These are phyloP conservation scores for Scleromitrula shiraiana DNA, from an alignment of 2,329 filamentous ascomycete species.

Conservation along the genomic window DNA sequence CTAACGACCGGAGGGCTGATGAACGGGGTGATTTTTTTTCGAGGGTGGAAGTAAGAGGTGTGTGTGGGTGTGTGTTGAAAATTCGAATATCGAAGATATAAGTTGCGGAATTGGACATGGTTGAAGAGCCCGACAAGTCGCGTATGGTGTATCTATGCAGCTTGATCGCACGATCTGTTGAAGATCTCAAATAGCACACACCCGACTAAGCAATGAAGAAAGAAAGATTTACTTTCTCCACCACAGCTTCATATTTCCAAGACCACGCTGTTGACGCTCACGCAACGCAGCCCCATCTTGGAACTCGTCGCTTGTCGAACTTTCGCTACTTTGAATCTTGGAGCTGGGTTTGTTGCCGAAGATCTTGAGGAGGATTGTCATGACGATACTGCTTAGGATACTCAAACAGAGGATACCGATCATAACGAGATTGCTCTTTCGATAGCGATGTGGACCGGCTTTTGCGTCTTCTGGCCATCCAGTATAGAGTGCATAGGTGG, in stretches of 20 bases:
- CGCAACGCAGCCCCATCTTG: slow-evolving; percentile 54
- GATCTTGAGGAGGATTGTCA: slow-evolving; percentile 57
- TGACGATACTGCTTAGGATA: slow-evolving; percentile 61
- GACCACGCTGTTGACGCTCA: slow-evolving; percentile 51
- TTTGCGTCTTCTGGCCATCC: slow-evolving; percentile 73
- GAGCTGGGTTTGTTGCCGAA: slow-evolving; percentile 46
- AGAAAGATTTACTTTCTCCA: slow-evolving; percentile 19
- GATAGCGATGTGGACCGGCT: slow-evolving; percentile 63
- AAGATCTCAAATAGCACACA: slow-evolving; percentile 18
- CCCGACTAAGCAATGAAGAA: too few relatives aligned
- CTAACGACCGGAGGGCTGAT: background rate
- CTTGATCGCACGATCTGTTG: slow-evolving; percentile 17
- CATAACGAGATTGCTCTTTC: slow-evolving; percentile 81
- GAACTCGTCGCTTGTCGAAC: slow-evolving; percentile 35
- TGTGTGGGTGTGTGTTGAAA: too few relatives aligned
- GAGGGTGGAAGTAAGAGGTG: background rate
- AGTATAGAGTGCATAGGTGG: slow-evolving; percentile 81
- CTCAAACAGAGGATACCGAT: slow-evolving; percentile 74
- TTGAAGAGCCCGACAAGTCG: too few relatives aligned
- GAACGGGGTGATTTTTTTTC: too few relatives aligned
- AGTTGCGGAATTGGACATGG: too few relatives aligned
- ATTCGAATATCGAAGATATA: too few relatives aligned
- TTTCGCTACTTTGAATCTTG: slow-evolving; percentile 35
- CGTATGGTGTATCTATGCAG: too few relatives aligned
- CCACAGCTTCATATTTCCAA: slow-evolving; percentile 37